Base-by-base conservation (phyloP, 257 asterid species). In the Ajuga chamaepitys region DNA sequence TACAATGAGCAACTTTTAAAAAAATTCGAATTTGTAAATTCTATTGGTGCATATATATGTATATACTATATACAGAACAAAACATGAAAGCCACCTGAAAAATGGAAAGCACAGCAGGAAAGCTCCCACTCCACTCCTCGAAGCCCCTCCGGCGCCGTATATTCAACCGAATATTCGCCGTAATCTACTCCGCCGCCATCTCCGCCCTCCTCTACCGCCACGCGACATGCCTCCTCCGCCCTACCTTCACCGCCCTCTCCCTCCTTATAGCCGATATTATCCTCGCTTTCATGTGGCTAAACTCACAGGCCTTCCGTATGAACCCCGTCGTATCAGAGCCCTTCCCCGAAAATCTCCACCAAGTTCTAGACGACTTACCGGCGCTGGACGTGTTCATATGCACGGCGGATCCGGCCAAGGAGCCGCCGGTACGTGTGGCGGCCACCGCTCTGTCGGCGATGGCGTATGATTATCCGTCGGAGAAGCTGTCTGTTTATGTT, bases 391-490 rank as follows among this genome's bases (percentile, higher is more conserved):
- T 87, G 55, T 87, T 86, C 55, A 77, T 87, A 51, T 84, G 93
- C 70, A 89, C 95, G 7, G 89, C 97, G 0, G 93, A 89, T 64
- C 88, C 95, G 12, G 41, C 56, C 14, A 83, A 81, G 70, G 97
- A 89, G 63, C 97, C 95, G 7, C 95, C 97, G 25, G 1, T 77
- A 10, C 63, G 13, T 10, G 88, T 83, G 59, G 88, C 85, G 8
- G 83, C 81, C 67, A 86, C 95, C 0, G 91, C 73, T 66, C 67
- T 89, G 14, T 85, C 97, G 14, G 85, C 69, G 53, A 77, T 86
- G 94, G 89, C 88, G 0, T 82, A 85, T 58, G 95, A 86, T 66
- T 86, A 86, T 62, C 97, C 95, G 7, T 1, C 77, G 32, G 88
- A 80, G 58, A 89, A 83, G 56, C 64, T 89, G 21, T 78, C 94